A percentile compares a stretch with the other conserved stretches of the same genome.
phyloP scores from a whole-genome alignment of 1,284 basidiomycete species.

The Psilocybe mexicana region DNA sequence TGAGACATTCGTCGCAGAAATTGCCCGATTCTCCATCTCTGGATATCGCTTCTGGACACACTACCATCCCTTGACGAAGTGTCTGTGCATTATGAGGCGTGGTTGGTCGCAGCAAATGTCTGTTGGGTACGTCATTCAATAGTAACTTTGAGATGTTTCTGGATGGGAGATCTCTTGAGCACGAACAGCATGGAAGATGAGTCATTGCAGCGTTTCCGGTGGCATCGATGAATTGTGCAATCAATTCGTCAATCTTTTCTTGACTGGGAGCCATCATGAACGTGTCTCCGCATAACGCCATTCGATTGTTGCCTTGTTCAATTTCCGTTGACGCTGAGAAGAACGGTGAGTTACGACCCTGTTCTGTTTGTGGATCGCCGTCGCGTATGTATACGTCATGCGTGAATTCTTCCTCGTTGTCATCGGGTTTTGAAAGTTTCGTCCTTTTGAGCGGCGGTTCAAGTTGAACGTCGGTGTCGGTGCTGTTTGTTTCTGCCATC shows the following conservation, averaged over 20 bases:
- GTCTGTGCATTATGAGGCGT: neutral
- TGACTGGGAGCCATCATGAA: no score
- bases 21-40: neutral
- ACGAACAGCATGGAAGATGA: neutral
- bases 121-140: neutral
- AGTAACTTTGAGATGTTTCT: neutral
- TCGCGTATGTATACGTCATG: no score
- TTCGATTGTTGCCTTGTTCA: no score
- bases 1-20: neutral
- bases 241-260: neutral
- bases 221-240: neutral
- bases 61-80: neutral
- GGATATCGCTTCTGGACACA: neutral
- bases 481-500: no score
- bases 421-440: no score
- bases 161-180: neutral
- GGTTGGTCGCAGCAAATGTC: neutral
- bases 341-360: no score
- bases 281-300: no score
- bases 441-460: no score
- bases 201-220: neutral
- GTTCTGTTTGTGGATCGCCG: no score
- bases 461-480: no score
- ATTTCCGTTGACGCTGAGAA: no score
- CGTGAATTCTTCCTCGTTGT: no score